Conservation (phyloP, 768 basidiomycete species). For the Agaricus subrufescens region DNA sequence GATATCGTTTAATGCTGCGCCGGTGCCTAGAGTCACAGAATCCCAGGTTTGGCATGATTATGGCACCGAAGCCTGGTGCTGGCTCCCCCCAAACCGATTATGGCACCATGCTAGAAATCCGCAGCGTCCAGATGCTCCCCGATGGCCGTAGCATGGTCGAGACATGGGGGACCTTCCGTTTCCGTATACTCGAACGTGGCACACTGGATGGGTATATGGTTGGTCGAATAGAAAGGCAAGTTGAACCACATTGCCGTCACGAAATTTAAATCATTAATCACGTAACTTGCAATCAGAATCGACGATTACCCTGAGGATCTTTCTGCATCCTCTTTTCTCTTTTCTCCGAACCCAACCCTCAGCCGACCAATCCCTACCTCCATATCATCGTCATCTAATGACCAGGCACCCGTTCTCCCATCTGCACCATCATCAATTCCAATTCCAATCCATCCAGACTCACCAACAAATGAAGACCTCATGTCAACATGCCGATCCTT, state of each 20-base stretch:
- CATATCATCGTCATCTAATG: slow-evolving; percentile 7
- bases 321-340: slow-evolving; percentile 23
- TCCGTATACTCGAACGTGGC: slow-evolving; percentile 82
- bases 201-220: slow-evolving; percentile 88
- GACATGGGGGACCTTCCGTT: slow-evolving; percentile 62
- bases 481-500: slow-evolving; percentile 40
- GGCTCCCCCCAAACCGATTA: slow-evolving; percentile 52
- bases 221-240: slow-evolving; percentile 64
- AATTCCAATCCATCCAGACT: slow-evolving; percentile 15
- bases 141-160: slow-evolving; percentile 88
- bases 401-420: slow-evolving; percentile 3
- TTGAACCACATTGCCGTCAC: slow-evolving; percentile 11
- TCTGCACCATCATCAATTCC: background rate
- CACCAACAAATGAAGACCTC: slow-evolving; percentile 57
- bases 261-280: background rate
- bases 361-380: background rate
- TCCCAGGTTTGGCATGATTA: slow-evolving; percentile 92
- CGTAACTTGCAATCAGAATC: slow-evolving; percentile 19
- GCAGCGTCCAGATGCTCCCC: slow-evolving; percentile 76
- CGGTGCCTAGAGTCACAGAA: slow-evolving; percentile 77
- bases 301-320: slow-evolving; percentile 33
- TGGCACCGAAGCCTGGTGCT: slow-evolving; percentile 49
- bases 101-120: slow-evolving; percentile 92
- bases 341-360: slow-evolving; percentile 1
- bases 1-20: slow-evolving; percentile 94